phyloP scores from a whole-genome alignment of 139 green algal genomes.

The Raphidocelis subcapitata region DNA sequence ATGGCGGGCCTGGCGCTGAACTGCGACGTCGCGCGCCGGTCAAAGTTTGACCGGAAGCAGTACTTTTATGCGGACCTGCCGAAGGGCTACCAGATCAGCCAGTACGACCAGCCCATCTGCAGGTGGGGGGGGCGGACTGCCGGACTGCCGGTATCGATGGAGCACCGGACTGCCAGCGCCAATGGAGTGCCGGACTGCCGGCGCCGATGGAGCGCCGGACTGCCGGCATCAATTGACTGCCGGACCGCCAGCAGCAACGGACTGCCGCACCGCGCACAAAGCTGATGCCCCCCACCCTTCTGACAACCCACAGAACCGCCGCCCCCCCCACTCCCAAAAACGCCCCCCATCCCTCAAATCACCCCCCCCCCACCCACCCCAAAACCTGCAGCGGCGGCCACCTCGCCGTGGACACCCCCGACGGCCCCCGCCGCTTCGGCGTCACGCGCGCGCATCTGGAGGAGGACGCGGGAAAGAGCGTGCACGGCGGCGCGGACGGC shows the following conservation, averaged over 20 bases:
- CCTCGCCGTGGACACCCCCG: constrained; percentile 46
- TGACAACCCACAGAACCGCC: too few species aligned
- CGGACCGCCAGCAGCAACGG: too few species aligned
- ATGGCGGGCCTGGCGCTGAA: constrained; percentile 83
- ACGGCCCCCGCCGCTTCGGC: constrained; percentile 43
- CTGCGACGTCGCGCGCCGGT: constrained; percentile 64
- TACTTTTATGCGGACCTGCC: constrained; percentile 99
- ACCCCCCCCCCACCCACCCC: too few species aligned
- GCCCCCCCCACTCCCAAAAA: too few species aligned
- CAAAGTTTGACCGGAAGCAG: constrained; percentile 99
- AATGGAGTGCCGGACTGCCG: too few species aligned
- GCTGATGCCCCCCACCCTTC: too few species aligned
- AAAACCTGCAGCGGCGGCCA: constrained; percentile 3
- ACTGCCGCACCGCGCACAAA: too few species aligned
- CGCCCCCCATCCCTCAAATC: too few species aligned
- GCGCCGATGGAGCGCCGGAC: too few species aligned
- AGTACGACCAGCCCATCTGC: constrained; percentile 92
- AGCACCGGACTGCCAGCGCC: too few species aligned
- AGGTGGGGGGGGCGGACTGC: constrained; percentile 29
- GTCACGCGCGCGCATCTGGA: constrained; percentile 89
- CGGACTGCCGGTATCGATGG: constrained; percentile 29
- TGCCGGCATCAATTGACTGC: too few species aligned
- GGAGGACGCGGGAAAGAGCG: constrained; percentile 95
- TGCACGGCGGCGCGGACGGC: constrained; percentile 68
- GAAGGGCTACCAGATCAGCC: constrained; percentile 97